phyloP scores from a whole-genome alignment of 495 filamentous ascomycete genomes.

The Aspergillus sparsus region DNA sequence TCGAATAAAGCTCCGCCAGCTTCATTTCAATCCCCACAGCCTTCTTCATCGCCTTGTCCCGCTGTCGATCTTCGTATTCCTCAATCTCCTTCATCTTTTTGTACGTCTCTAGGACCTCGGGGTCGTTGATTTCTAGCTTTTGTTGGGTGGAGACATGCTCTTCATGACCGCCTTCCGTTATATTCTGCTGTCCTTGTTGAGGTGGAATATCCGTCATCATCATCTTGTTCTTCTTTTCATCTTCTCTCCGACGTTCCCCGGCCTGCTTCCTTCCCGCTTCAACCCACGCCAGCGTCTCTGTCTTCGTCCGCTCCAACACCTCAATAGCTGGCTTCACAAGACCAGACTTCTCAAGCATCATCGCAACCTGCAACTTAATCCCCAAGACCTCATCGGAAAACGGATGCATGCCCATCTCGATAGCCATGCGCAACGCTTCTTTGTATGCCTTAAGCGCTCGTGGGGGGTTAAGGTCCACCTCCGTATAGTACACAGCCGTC shows the following conservation, averaged over 20 bases:
- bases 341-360: conserved; percentile 73
- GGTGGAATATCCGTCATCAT: background rate
- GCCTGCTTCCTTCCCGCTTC: conserved; percentile 26
- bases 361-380: conserved; percentile 77
- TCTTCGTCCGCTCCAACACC: conserved; percentile 64
- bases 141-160: background rate
- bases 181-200: too few relatives aligned
- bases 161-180: too few relatives aligned
- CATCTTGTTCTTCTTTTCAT: background rate
- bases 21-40: conserved; percentile 75
- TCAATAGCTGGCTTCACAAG: conserved; percentile 65
- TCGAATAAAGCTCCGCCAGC: conserved; percentile 72
- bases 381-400: conserved; percentile 89
- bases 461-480: conserved; percentile 67
- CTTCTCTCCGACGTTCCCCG: background rate
- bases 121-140: conserved; percentile 28
- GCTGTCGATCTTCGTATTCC: conserved; percentile 57
- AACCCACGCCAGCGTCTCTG: conserved; percentile 57
- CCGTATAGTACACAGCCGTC: conserved; percentile 83
- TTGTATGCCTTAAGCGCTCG: conserved; percentile 80
- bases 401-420: conserved; percentile 75
- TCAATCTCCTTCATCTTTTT: conserved; percentile 32
- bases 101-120: conserved; percentile 34
- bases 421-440: conserved; percentile 68
- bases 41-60: conserved; percentile 70